phyloP scores from a whole-genome alignment of 2,329 filamentous ascomycete genomes.

The Cercospora beticola region DNA sequence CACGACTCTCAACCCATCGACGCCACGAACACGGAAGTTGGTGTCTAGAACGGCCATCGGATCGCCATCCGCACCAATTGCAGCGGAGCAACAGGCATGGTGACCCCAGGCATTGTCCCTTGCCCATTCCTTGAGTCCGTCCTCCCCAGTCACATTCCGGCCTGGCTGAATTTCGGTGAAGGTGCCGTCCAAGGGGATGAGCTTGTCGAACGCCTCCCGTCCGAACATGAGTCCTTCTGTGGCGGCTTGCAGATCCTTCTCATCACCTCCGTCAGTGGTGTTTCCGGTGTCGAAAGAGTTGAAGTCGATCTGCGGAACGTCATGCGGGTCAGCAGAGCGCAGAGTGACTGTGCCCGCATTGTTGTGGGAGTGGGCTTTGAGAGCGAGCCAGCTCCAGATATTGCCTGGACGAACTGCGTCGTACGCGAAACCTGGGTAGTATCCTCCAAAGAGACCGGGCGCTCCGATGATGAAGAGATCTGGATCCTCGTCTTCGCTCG shows the following conservation, averaged over 20 bases:
- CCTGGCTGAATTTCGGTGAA: constrained; percentile 49
- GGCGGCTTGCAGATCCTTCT: constrained; percentile 52
- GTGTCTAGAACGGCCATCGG: constrained; percentile 57
- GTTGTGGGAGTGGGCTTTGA: constrained; percentile 66
- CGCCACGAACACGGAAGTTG: constrained; percentile 58
- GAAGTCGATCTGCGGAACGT: constrained; percentile 63
- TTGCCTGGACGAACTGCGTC: constrained; percentile 47
- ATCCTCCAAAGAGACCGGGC: constrained; percentile 55
- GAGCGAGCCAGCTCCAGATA: constrained; percentile 52
- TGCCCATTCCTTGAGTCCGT: constrained; percentile 50
- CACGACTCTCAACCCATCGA: constrained; percentile 58
- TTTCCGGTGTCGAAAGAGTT: constrained; percentile 57
- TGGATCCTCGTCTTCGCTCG: constrained; percentile 45
- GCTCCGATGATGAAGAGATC: constrained; percentile 58
- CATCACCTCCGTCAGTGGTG: constrained; percentile 42
- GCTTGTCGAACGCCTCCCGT: constrained; percentile 39
- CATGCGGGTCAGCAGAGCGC: constrained; percentile 60
- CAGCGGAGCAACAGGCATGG: constrained; percentile 57
- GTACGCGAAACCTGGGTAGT: constrained; percentile 56
- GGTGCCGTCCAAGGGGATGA: constrained; percentile 45
- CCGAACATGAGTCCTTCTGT: constrained; percentile 57
- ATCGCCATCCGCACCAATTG: constrained; percentile 57
- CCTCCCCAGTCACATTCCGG: constrained; percentile 44
- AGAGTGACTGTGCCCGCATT: constrained; percentile 61
- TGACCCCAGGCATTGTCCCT: constrained; percentile 57